Conservation (phyloP, 176 grass and related monocot genomes). For the Musa beccarii region DNA sequence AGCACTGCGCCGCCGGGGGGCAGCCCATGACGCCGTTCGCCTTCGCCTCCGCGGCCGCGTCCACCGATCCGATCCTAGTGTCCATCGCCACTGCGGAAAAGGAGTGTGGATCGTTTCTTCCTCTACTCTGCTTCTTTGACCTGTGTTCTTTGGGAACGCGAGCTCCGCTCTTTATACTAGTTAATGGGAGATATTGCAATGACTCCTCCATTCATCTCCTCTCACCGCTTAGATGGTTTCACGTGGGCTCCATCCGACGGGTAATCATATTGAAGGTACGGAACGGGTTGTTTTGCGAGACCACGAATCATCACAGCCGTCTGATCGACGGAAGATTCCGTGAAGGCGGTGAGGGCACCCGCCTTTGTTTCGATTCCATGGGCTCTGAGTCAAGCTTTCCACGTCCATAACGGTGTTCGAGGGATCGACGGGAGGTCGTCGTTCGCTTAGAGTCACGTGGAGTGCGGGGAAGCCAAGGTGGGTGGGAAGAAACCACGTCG, state of each 20-base stretch:
- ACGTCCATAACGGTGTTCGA: background rate
- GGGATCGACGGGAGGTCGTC: background rate
- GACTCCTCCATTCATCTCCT: no score
- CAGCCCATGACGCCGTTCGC: slow-evolving; percentile 31
- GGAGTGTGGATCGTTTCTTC: background rate
- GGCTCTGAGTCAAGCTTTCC: background rate
- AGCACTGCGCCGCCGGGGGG: slow-evolving; percentile 30
- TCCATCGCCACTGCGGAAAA: slow-evolving; percentile 32
- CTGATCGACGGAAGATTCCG: no score
- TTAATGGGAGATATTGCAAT: no score
- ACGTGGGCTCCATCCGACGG: no score
- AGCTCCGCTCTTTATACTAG: background rate
- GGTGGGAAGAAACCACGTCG: background rate
- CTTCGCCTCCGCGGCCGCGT: slow-evolving; percentile 16
- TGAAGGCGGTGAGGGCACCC: background rate
- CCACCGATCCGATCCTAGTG: slow-evolving; percentile 35
- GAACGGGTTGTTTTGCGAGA: no score
- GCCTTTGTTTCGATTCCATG: background rate
- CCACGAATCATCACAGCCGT: no score
- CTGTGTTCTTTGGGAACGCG: background rate
- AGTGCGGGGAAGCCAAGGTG: background rate
- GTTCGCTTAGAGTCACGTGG: background rate
- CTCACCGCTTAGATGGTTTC: no score
- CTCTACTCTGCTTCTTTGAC: background rate
- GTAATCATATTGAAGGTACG: no score